Conservation (phyloP, 768 basidiomycete species). For the Auricularia cornea region DNA sequence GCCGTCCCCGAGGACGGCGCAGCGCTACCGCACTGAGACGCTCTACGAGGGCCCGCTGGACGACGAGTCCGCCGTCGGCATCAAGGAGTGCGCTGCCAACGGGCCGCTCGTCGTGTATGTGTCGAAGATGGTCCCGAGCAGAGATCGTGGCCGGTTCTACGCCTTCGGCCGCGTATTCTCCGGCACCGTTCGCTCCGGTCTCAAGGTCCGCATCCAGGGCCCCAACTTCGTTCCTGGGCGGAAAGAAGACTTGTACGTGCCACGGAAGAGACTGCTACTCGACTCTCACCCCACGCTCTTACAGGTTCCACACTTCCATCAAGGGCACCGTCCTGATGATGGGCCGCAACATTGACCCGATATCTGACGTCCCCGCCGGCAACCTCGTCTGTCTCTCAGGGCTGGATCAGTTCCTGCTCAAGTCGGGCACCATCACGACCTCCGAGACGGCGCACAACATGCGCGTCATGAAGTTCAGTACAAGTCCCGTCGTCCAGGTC, state of each 20-base stretch:
- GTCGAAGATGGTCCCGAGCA: constrained; percentile 42
- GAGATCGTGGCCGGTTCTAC: constrained; percentile 49
- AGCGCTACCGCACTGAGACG: constrained; percentile 44
- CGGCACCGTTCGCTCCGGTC: constrained; percentile 41
- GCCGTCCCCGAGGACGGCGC: constrained; percentile 41
- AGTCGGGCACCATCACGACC: constrained; percentile 43
- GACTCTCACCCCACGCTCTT: neutral
- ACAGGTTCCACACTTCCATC: constrained; percentile 29
- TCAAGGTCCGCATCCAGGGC: constrained; percentile 47
- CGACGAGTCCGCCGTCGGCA: constrained; percentile 45
- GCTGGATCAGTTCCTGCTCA: constrained; percentile 49
- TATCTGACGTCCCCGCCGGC: constrained; percentile 46
- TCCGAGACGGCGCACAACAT: constrained; percentile 49
- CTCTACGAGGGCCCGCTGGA: constrained; percentile 48
- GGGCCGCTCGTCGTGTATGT: constrained; percentile 45
- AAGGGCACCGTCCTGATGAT: constrained; percentile 49
- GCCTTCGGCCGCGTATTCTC: constrained; percentile 52
- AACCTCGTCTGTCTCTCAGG: constrained; percentile 49
- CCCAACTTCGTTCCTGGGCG: constrained; percentile 46
- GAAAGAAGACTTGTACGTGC: constrained; percentile 42
- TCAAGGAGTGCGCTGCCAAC: constrained; percentile 45
- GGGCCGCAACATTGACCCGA: constrained; percentile 42
- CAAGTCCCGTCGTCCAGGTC: constrained; percentile 45
- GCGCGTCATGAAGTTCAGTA: constrained; percentile 49
- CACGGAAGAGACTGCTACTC: neutral